Base-by-base conservation (phyloP, 352 stramenopile genomes). In the Plasmopara muralis region DNA sequence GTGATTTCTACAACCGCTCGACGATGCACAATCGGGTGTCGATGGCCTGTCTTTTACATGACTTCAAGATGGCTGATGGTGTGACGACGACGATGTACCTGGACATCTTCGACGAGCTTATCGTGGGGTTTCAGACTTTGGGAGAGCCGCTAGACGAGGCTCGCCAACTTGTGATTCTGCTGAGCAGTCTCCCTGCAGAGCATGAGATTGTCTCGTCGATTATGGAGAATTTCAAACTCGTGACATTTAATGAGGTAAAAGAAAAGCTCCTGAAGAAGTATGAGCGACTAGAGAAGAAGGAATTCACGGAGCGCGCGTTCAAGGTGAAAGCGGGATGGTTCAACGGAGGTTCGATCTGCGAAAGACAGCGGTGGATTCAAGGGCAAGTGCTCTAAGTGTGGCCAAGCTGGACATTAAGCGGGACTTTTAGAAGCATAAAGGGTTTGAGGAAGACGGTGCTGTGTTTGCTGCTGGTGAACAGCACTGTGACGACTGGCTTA, bases 11-110 rank as follows among this genome's bases (percentile, higher is more conserved):
- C 9, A 41, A 41, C 35, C 6, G 35, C 35, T 41, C 35, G 35
- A 41, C 35, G 14, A 41, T 44, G 40, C 40, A 44, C 40, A 44
- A 29, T 44, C 40, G n/a, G n/a, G n/a, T n/a, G n/a, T n/a, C n/a
- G n/a, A n/a, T n/a, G 15, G 28, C 40, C n/a, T n/a, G 40, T 29
- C 35, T 5, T 15, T 4, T 41, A 5, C 35, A 41, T 15, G 35
- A 41, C 5, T 41, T 41, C 35, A 41, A 41, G 35, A 41, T 41
- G 35, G 35, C 6, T 4, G 14, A 15, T 15, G 12, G 35, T 41
- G 35, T 41, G 12, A 10, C 31, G 35, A 44, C 28, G 39, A 15
- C 39, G 16, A 44, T 18, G n/a, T n/a, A 44, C 12, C 15, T 44
- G 39, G 16, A 44, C 14, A 29, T 6, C n/a, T 44, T 28, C 6